Base-by-base conservation (phyloP, 768 basidiomycete species). In the Krasilnikovozyma curviuscula region DNA sequence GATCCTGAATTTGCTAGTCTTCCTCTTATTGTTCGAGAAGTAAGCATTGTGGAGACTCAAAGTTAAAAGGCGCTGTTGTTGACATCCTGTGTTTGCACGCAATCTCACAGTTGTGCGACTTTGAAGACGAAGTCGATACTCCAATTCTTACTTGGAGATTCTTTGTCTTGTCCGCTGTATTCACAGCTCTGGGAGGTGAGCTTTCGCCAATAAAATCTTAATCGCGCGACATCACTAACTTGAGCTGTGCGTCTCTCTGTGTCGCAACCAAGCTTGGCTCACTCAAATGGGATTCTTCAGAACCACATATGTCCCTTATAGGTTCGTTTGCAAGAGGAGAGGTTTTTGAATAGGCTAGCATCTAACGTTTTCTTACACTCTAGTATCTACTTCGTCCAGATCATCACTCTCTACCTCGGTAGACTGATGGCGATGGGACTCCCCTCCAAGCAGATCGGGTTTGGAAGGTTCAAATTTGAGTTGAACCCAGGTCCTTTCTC, bases 211-310 rank as follows among this genome's bases (percentile, higher is more conserved):
- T n/a, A n/a, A n/a, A n/a, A n/a, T n/a, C n/a, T n/a, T n/a, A n/a
- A n/a, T n/a, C n/a, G n/a, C n/a, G n/a, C n/a, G n/a, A n/a, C n/a
- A n/a, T n/a, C n/a, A n/a, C n/a, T n/a, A n/a, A n/a, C n/a, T n/a
- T n/a, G n/a, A n/a, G n/a, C n/a, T n/a, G n/a, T n/a, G n/a, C n/a
- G n/a, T n/a, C n/a, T n/a, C n/a, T n/a, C n/a, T n/a, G n/a, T n/a
- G n/a, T n/a, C 18, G 8, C 18, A 4, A 14, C 18, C 2, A 7
- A n/a, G n/a, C n/a, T n/a, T n/a, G n/a, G n/a, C n/a, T n/a, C n/a
- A n/a, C n/a, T n/a, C 34, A 46, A 28, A 46, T 46, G 44, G 44
- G 44, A 23, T 46, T 46, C 44, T 46, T 46, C 34, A 9, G 44
- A 10, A 42, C 41, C 2, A 46, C 44, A 7, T n/a, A n/a, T n/a